Evolutionary conservation across 768 basidiomycete species (phyloP).

Genomic region (Russula compacta): DNA sequence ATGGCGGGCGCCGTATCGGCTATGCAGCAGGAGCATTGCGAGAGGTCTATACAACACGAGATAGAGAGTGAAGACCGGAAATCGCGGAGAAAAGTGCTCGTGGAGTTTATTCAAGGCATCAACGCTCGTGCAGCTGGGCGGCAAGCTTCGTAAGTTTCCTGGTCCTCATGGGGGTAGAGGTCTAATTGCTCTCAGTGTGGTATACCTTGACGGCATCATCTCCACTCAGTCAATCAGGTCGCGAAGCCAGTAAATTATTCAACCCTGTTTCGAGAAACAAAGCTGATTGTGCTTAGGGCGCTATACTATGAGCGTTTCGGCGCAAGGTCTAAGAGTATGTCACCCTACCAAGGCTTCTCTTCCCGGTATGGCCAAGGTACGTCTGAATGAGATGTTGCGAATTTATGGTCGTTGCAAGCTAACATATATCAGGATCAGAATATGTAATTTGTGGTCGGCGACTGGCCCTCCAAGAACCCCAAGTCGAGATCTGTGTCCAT

Average conservation of each 20-base stretch:
- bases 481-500: background rate
- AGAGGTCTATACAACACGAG: slow-evolving; percentile 5
- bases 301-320: background rate
- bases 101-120: slow-evolving; percentile 4
- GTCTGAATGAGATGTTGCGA: background rate
- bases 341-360: too few species aligned
- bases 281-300: background rate
- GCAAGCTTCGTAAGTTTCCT: slow-evolving; percentile 4
- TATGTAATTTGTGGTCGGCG: slow-evolving; percentile 6
- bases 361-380: slow-evolving; percentile 1
- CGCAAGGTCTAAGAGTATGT: too few species aligned
- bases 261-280: background rate
- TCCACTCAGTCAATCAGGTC: background rate
- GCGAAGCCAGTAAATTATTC: background rate
- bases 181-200: background rate
- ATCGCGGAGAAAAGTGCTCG: background rate
- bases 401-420: too few species aligned
- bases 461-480: background rate
- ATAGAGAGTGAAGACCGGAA: background rate
- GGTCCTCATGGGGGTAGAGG: background rate
- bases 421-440: background rate
- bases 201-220: background rate
- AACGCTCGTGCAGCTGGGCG: background rate
- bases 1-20: background rate
- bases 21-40: slow-evolving; percentile 9